phyloP scores from a whole-genome alignment of 495 filamentous ascomycete species.

The Hypoxylon perforatum region DNA sequence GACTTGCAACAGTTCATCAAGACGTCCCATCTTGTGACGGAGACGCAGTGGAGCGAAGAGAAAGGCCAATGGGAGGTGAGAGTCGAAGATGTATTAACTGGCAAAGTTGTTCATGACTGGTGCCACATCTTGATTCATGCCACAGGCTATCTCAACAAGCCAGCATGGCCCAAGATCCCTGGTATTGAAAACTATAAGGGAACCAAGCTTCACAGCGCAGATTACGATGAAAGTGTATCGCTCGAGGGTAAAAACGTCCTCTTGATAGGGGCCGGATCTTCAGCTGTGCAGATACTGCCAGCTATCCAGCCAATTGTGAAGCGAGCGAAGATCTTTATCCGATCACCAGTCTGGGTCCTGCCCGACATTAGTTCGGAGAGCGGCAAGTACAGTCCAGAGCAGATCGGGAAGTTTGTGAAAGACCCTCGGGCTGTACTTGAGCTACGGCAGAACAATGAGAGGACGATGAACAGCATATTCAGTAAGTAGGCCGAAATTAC shows the following conservation, averaged over 20 bases:
- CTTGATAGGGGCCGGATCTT: conserved; percentile 65
- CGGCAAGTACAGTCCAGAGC: conserved; percentile 55
- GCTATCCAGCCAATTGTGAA: conserved; percentile 57
- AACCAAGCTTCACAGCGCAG: conserved; percentile 65
- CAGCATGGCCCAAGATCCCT: conserved; percentile 66
- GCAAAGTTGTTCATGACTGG: conserved; percentile 49
- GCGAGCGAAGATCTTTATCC: conserved; percentile 57
- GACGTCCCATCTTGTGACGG: conserved; percentile 51
- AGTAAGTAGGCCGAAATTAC: conserved; percentile 14
- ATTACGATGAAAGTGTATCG: conserved; percentile 58
- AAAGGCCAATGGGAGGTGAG: conserved; percentile 55
- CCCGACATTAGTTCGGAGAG: conserved; percentile 42
- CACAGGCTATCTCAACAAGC: conserved; percentile 50
- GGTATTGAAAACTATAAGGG: conserved; percentile 66
- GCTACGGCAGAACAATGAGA: conserved; percentile 64
- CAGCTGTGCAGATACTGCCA: conserved; percentile 60
- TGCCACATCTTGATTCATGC: conserved; percentile 66
- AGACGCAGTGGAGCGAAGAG: conserved; percentile 54
- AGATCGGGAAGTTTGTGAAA: conserved; percentile 58
- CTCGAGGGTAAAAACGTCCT: conserved; percentile 61
- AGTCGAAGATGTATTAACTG: conserved; percentile 50
- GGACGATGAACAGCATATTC: conserved; percentile 61
- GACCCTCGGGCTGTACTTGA: conserved; percentile 51
- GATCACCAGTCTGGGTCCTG: conserved; percentile 55
- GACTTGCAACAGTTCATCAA: conserved; percentile 54